phyloP scores from a whole-genome alignment of 768 basidiomycete genomes.

The Leccinellum albellum region DNA sequence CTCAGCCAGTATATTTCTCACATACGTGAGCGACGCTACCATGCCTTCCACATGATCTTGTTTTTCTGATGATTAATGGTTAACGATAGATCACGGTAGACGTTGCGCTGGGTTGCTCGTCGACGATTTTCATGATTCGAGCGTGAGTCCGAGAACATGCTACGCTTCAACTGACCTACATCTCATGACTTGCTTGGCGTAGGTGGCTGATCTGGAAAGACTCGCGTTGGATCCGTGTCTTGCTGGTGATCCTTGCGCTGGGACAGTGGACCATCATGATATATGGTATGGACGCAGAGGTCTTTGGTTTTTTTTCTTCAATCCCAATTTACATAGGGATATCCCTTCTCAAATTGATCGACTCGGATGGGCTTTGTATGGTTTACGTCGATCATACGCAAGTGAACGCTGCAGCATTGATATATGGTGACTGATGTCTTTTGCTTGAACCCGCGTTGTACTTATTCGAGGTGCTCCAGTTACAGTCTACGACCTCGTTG shows the following conservation, averaged over 20 bases:
- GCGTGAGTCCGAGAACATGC: conserved; percentile 12
- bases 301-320: neutral
- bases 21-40: conserved; percentile 2
- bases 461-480: conserved; percentile 9
- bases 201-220: conserved; percentile 28
- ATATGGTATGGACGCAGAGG: conserved; percentile 2
- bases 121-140: conserved; percentile 22
- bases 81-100: neutral
- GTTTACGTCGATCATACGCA: neutral
- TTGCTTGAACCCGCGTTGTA: neutral
- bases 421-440: conserved; percentile 14
- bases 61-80: neutral
- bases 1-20: conserved; percentile 1
- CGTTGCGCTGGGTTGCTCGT: conserved; percentile 17
- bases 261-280: conserved; percentile 20
- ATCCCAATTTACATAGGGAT: conserved; percentile 2
- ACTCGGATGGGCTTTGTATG: neutral
- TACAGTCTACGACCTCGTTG: conserved; percentile 14
- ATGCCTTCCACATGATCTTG: no score
- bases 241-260: conserved; percentile 12
- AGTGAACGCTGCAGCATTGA: neutral
- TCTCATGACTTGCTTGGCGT: neutral
- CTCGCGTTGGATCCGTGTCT: conserved; percentile 2
- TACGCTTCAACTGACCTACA: neutral
- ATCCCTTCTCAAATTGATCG: neutral